Base-by-base conservation (phyloP, 768 basidiomycete species). In the Leccinum truebloodii region DNA sequence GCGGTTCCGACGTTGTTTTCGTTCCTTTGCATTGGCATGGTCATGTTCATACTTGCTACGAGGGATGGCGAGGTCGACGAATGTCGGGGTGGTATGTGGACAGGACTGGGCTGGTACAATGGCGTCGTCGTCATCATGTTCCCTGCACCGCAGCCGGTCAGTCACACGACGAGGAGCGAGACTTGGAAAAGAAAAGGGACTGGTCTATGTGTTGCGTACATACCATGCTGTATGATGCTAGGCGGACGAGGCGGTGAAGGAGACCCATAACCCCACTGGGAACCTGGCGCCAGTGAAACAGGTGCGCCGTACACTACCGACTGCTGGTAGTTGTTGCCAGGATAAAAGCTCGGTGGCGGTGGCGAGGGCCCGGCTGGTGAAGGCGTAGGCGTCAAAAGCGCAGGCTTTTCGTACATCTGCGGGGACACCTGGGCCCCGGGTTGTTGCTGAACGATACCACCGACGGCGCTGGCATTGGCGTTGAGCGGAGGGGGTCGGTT, bases 401-500 rank as follows among this genome's bases (percentile, higher is more conserved):
- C 61, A 57, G 78, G 76, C 70, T 85, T 80, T 66, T 80, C 80
- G 54, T 68, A 65, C 52, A 59, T 61, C 32, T 75, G 73, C 54
- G 80, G 59, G 69, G 41, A 73, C 64, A 64, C 65, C 14, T 77
- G 75, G 3, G 77, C 75, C 0, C 61, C 64, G 0, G 89, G 89
- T 64, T 91, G 89, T 24, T 83, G 80, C 53, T 70, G 77, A 5
- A 82, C 76, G 57, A 84, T 64, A 20, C 70, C 73, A 0, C 69
- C 73, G 1, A 18, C 48, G 13, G 48, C 22, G 39, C 41, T n/a
- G 3, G 41, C 2, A 18, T 51, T 50, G 26, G 76, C 71, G 24
- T 75, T 68, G 28, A 67, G 62, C 6, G 71, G 63, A 34, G 64
- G 65, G 0, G 68, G 64, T 2, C 76, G 72, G 71, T 79, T 78